phyloP scores from a whole-genome alignment of 495 filamentous ascomycete genomes.

The Daldinia bambusicola region DNA sequence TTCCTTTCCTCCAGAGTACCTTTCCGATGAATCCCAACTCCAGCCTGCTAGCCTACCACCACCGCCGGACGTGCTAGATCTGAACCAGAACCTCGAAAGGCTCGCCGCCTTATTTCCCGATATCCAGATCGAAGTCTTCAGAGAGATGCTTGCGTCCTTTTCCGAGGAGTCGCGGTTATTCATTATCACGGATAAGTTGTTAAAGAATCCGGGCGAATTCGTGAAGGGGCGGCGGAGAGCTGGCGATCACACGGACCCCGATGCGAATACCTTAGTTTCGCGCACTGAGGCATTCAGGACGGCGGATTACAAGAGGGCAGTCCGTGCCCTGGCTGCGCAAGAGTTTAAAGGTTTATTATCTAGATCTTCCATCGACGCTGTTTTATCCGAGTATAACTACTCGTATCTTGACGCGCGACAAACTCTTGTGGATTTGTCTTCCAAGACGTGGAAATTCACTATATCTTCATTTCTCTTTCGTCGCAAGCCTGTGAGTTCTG shows the following conservation, averaged over 20 bases:
- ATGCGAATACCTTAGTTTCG: constrained; percentile 59
- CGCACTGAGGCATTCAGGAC: constrained; percentile 78
- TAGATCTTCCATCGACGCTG: constrained; percentile 82
- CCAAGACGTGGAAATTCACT: constrained; percentile 86
- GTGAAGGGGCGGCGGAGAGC: constrained; percentile 78
- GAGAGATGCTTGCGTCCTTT: constrained; percentile 84
- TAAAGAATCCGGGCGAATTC: constrained; percentile 79
- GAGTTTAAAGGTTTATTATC: constrained; percentile 89
- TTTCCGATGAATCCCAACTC: constrained; percentile 60
- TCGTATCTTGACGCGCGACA: constrained; percentile 82
- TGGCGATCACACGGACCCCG: constrained; percentile 45
- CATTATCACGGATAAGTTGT: constrained; percentile 83
- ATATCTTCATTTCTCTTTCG: constrained; percentile 78
- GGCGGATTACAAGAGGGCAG: constrained; percentile 75
- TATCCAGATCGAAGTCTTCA: constrained; percentile 88
- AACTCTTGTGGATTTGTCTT: constrained; percentile 76
- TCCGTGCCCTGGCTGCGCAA: constrained; percentile 67
- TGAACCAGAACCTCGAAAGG: constrained; percentile 78
- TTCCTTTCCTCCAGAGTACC: constrained; percentile 49
- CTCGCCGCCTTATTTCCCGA: constrained; percentile 86
- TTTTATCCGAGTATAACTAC: constrained; percentile 90
- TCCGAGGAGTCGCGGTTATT: constrained; percentile 84
- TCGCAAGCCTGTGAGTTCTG: constrained; percentile 69
- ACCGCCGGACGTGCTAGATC: constrained; percentile 69
- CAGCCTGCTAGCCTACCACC: constrained; percentile 57